Evolutionary conservation across 1,139 yeast species (phyloP).

Genomic region (Kodamaea fungicola): DNA sequence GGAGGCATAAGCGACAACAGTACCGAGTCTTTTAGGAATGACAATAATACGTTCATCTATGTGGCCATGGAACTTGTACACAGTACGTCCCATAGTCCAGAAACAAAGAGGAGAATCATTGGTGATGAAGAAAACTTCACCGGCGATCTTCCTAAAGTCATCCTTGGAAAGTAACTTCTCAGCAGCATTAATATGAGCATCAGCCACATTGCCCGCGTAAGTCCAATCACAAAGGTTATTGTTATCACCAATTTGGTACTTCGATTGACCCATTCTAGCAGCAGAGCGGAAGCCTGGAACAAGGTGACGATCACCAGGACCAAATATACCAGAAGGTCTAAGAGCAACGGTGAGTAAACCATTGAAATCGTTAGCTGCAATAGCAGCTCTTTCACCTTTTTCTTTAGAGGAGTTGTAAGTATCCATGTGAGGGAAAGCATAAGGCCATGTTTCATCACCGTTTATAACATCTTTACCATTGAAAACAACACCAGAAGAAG

Average conservation of each 20-base stretch:
- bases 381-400: conserved; percentile 78
- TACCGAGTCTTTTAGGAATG: conserved; percentile 68
- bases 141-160: conserved; percentile 52
- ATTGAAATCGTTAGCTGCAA: conserved; percentile 60
- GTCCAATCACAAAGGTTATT: conserved; percentile 94
- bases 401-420: conserved; percentile 96
- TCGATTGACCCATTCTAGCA: conserved; percentile 80
- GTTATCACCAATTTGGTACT: conserved; percentile 92
- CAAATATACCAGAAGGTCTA: conserved; percentile 97
- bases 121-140: conserved; percentile 86
- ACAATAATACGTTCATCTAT: conserved; percentile 68
- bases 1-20: conserved; percentile 75
- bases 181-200: conserved; percentile 92
- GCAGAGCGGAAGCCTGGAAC: conserved; percentile 90
- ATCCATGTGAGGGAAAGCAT: conserved; percentile 90
- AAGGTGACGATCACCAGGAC: conserved; percentile 96
- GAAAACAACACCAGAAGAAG: conserved; percentile 96
- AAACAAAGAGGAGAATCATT: conserved; percentile 94
- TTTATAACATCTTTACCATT: conserved; percentile 88
- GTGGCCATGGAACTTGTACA: conserved; percentile 95
- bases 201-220: conserved; percentile 98
- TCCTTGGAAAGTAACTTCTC: conserved; percentile 52
- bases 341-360: conserved; percentile 74
- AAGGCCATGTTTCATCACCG: conserved; percentile 93
- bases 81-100: conserved; percentile 95